Percentiles rank a stretch among this genome's conserved stretches.
Conservation (phyloP, 139 green algal species). For the Haematococcus lacustris region DNA sequence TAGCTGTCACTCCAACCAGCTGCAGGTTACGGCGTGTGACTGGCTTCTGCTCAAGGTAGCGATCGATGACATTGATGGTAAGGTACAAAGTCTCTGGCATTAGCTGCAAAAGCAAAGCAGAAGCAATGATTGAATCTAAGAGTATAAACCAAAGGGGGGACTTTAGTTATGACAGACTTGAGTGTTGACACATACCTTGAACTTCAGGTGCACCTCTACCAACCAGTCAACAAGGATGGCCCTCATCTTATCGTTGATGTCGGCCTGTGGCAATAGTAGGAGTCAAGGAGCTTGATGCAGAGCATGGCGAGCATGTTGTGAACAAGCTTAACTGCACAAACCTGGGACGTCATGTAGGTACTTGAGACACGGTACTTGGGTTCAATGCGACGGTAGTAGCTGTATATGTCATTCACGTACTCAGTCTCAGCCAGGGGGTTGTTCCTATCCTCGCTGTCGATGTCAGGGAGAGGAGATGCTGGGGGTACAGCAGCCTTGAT, state of each 20-base stretch:
- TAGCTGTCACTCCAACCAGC: slow-evolving; percentile 92
- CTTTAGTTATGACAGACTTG: not conserved
- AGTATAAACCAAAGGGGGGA: too few species aligned
- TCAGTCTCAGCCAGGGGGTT: slow-evolving; percentile 74
- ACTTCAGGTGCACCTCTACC: slow-evolving; percentile 98
- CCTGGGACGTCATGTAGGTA: slow-evolving; percentile 69
- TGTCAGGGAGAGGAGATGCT: slow-evolving; percentile 65
- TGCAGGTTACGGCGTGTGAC: slow-evolving; percentile 92
- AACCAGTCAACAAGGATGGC: slow-evolving; percentile 97
- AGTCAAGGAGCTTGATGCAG: too few species aligned
- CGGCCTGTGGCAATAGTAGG: too few species aligned
- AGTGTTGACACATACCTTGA: slow-evolving; percentile 77
- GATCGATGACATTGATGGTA: slow-evolving; percentile 92
- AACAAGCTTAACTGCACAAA: too few species aligned
- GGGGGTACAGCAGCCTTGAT: slow-evolving; percentile 18
- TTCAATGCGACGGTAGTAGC: slow-evolving; percentile 77
- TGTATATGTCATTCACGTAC: slow-evolving; percentile 92
- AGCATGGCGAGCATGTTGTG: too few species aligned
- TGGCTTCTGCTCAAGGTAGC: slow-evolving; percentile 79
- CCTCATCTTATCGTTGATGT: slow-evolving; percentile 96
- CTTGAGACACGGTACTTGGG: slow-evolving; percentile 43
- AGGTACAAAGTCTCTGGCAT: slow-evolving; percentile 98
- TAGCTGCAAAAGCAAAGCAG: slow-evolving; percentile 55
- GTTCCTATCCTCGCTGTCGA: slow-evolving; percentile 80
- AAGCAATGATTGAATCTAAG: too few species aligned